Evolutionary conservation across 805 yeast species (phyloP), one percentile per base, ranked within the genome.

Genomic region (Cyberlindnera xylosilytica): DNA sequence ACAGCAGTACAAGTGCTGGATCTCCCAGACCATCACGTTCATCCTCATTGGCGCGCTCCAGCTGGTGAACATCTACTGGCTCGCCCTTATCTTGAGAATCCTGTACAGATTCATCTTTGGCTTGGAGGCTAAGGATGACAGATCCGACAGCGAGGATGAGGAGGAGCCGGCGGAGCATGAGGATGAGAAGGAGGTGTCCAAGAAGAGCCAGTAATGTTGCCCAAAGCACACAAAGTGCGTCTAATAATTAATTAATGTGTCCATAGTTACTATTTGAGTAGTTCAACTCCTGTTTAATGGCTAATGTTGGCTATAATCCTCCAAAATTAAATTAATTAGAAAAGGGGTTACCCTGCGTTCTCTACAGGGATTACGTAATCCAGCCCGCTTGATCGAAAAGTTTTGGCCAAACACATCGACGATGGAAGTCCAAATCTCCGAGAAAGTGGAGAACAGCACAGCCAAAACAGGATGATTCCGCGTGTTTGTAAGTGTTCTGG

Each of bases 1-100:
- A 23, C 91, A 90, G 64, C 97, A 93, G 64, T 93, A 91, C 70
- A 93, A 93, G 66, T 93, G 98, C 67, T 88, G 88, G 84, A 87
- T 93, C 52, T 83, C 98, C 19, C 95, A 87, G 67, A 86, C 87
- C 41, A 89, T 93, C 61, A 90, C 91, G 3, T 90, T 93, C 57
- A 63, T 66, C 18, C 74, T 93, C 57, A 75, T 93, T 46, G 70
- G 75, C 40, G 90, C 93, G 1, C 73, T 93, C 50, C 98, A 93
- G 63, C 56, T 87, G 42, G 88, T 93, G 44, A 93, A 93, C 60
- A 54, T 78, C 17, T 93, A 86, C 68, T 93, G 99, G 99, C 73
- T 90, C 45, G 79, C 76, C 54, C 72, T 91, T 55, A 87, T 93
- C 49, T 51, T 86, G 39, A 79, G 97, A 62, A 85, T 93, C 54